A percentile compares a stretch with the other conserved stretches of the same genome.
Evolutionary conservation across 225 moss, liverwort and hornwort species (phyloP).

Genomic region (Takakia lepidozioides): DNA sequence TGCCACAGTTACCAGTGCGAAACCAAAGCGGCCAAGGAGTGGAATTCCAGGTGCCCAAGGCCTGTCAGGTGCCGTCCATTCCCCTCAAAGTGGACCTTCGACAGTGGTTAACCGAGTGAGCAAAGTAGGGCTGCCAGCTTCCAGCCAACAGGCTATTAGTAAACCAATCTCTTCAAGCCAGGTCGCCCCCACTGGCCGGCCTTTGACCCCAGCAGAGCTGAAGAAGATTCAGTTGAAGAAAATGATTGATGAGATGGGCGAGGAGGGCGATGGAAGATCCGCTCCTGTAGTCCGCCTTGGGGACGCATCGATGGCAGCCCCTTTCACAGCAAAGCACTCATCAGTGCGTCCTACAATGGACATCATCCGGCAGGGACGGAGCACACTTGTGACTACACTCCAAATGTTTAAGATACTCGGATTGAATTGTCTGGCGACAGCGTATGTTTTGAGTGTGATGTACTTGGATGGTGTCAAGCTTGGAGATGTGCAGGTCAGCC

Average conservation of each 20-base stretch:
- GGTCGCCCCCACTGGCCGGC: constrained; percentile 45
- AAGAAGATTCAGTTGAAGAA: constrained; percentile 72
- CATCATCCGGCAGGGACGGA: constrained; percentile 93
- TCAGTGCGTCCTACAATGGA: constrained; percentile 88
- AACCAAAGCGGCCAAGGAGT: constrained; percentile 57
- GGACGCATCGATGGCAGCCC: constrained; percentile 99
- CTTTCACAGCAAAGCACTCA: constrained; percentile 97
- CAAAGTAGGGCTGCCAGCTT: constrained; percentile 36
- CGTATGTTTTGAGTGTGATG: constrained; percentile 98
- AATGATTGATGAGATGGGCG: constrained; percentile 77
- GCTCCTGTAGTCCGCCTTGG: constrained; percentile 81
- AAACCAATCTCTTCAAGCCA: too few relatives aligned
- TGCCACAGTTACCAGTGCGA: constrained; percentile 18
- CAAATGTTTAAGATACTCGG: constrained; percentile 99
- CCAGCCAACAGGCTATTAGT: too few relatives aligned
- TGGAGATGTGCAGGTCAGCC: constrained; percentile 95
- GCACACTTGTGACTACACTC: constrained; percentile 92
- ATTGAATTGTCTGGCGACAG: constrained; percentile 93
- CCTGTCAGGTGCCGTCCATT: constrained; percentile 33
- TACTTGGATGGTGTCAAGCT: constrained; percentile 98
- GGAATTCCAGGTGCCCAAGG: constrained; percentile 55
- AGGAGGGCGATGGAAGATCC: constrained; percentile 75
- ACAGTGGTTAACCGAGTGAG: constrained; percentile 25
- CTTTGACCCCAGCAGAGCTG: constrained; percentile 63
- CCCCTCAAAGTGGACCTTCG: constrained; percentile 34